Evolutionary conservation across 2,329 filamentous ascomycete species (phyloP).

Genomic region (Ceratocystis albifundus): DNA sequence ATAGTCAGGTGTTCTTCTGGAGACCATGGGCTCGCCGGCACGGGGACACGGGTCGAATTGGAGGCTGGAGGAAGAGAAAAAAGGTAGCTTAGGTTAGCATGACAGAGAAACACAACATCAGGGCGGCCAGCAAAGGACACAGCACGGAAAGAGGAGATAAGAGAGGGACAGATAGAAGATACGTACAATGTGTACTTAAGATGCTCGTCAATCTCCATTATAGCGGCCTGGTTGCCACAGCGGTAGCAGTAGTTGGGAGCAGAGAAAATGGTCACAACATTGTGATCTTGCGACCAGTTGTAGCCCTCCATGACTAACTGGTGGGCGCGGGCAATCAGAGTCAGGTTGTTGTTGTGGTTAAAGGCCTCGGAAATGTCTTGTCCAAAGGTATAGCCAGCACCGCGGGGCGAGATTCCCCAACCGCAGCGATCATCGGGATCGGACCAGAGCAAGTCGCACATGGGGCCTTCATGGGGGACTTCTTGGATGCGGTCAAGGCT

Average conservation of each 20-base stretch:
- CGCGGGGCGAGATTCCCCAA: conserved; percentile 90
- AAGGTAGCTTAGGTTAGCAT: conserved; percentile 22
- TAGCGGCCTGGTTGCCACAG: conserved; percentile 98
- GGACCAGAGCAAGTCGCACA: conserved; percentile 96
- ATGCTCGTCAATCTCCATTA: conserved; percentile 99
- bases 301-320: conserved; percentile 99
- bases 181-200: conserved; percentile 98
- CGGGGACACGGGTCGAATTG: conserved; percentile 98
- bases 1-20: conserved; percentile 90
- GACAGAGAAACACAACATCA: too few relatives aligned
- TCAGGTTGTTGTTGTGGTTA: conserved; percentile 97
- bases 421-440: conserved; percentile 94
- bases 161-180: background rate
- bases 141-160: background rate
- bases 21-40: conserved; percentile 97
- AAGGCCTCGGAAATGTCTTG: conserved; percentile 98
- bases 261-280: conserved; percentile 97
- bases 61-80: conserved; percentile 50
- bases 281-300: conserved; percentile 97
- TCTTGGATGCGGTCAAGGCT: conserved; percentile 94
- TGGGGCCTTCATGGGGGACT: conserved; percentile 93
- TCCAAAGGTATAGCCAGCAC: conserved; percentile 88
- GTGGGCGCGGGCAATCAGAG: conserved; percentile 88
- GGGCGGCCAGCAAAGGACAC: too few relatives aligned
- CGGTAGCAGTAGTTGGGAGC: conserved; percentile 95